Evolutionary conservation across 2,329 filamentous ascomycete genomes (phyloP), one percentile per base, ranked within the genome.

Genomic region (Penicillium sp.): DNA sequence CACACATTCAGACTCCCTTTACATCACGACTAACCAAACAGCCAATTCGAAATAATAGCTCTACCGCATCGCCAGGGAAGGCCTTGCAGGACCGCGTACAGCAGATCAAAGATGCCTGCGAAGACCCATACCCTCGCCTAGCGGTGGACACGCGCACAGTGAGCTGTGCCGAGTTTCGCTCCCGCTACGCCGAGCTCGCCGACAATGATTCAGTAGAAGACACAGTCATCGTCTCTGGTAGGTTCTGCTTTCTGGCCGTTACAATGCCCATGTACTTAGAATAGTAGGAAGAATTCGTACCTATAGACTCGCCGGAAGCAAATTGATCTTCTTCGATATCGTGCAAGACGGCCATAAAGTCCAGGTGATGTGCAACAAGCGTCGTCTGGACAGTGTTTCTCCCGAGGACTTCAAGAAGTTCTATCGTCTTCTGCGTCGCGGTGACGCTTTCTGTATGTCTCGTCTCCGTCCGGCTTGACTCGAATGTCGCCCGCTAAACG

Each of bases 271-370:
- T 70, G 69, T 74, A 71, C 72, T 76, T 77, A 81, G 74, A 70
- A 67, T 71, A 71, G 71, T 79, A 87, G 91, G 92, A 75, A 91
- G 91, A 71, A 82, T 96, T 62, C 81, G 83, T 68, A 86, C 87
- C 47, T 84, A 89, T 70, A 89, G 91, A 61, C 80, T 84, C 48
- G 83, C 86, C 54, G 88, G 93, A 64, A 87, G 85, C 66, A 91
- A 89, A 75, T 86, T 99, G 66, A 81, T 91, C 62, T 99, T 99
- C 74, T 74, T 97, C 64, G 89, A 94, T 75, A 78, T 97, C 50
- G 81, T 86, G 65, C 86, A 91, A 72, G 86, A 91, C 70, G 88
- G 87, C 57, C 78, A 86, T 65, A 84, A 82, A 62, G 75, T 95
- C 35, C 94, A 99, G 76, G 82, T 88, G 60, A 86, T 96, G 78